Conservation (phyloP, 176 grass and related monocot species). For the Tillandsia leiboldiana region DNA sequence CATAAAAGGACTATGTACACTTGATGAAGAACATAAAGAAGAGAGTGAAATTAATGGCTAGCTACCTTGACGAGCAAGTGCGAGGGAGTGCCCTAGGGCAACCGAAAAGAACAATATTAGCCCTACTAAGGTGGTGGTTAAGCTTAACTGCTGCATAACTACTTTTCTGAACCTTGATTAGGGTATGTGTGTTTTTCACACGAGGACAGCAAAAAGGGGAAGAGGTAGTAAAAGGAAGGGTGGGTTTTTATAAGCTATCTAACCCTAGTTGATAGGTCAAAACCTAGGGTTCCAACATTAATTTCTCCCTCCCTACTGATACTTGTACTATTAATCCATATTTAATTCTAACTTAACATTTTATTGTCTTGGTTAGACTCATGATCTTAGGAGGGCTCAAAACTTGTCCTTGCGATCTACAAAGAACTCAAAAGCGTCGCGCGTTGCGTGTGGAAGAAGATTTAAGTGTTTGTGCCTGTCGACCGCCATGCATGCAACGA, state of each 20-base stretch:
- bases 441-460: conserved; percentile 36
- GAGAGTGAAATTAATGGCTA: too few species aligned
- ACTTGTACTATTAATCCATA: conserved; percentile 31
- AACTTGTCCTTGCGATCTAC: conserved; percentile 29
- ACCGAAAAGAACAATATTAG: conserved; percentile 17
- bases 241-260: conserved; percentile 35
- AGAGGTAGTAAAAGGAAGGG: conserved; percentile 19
- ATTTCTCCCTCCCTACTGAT: conserved; percentile 19
- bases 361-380: conserved; percentile 33
- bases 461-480: conserved; percentile 20
- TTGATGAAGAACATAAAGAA: too few species aligned
- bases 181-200: conserved; percentile 29
- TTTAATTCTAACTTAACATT: conserved; percentile 12
- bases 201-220: conserved; percentile 25
- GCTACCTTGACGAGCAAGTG: conserved; percentile 36
- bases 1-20: neutral
- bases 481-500: conserved; percentile 18
- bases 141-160: conserved; percentile 37
- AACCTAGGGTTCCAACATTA: conserved; percentile 13
- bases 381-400: conserved; percentile 25
- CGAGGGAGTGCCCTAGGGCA: conserved; percentile 19
- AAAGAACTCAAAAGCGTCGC: conserved; percentile 24
- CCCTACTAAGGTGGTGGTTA: conserved; percentile 27
- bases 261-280: conserved; percentile 27
- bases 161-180: conserved; percentile 6